These are phyloP conservation scores for Phytophthora niederhauseri DNA, from an alignment of 352 stramenopile species.

Conservation along the genomic window DNA sequence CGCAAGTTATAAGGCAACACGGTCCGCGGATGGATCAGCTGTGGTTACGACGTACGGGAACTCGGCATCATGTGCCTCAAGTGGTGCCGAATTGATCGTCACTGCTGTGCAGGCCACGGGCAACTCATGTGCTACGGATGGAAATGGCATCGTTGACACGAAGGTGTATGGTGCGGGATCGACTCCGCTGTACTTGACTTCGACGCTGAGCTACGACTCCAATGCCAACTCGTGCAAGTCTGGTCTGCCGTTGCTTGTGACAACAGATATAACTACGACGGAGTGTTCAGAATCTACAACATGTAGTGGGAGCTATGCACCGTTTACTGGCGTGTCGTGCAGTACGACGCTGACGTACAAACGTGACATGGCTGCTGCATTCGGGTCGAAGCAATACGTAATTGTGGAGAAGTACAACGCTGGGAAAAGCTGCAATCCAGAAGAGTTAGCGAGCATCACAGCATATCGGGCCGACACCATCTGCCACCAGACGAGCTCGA, in stretches of 20 bases:
- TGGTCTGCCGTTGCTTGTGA: background rate
- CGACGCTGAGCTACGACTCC: conserved; percentile 1
- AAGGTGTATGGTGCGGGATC: conserved; percentile 11
- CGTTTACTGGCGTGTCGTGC: background rate
- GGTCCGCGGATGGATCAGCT: too few relatives aligned
- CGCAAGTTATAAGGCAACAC: too few relatives aligned
- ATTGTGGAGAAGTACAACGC: background rate
- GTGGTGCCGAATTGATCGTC: too few relatives aligned
- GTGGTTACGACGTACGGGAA: too few relatives aligned
- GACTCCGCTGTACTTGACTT: conserved; percentile 4
- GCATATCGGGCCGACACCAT: conserved; percentile 14
- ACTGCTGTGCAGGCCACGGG: too few relatives aligned
- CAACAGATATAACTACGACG: background rate
- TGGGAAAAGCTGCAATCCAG: conserved; percentile 1
- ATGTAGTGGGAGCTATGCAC: background rate
- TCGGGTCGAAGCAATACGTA: background rate
- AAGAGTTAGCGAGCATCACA: conserved; percentile 1
- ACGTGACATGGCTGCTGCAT: background rate
- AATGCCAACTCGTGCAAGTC: background rate
- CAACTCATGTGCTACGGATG: too few relatives aligned
- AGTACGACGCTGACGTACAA: background rate
- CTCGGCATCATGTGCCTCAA: too few relatives aligned
- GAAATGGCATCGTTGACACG: too few relatives aligned
- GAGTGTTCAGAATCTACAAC: background rate
- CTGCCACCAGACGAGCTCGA: conserved; percentile 10